Evolutionary conservation across 2,329 filamentous ascomycete genomes (phyloP).

Genomic region (Ceratocystis alfenasii): DNA sequence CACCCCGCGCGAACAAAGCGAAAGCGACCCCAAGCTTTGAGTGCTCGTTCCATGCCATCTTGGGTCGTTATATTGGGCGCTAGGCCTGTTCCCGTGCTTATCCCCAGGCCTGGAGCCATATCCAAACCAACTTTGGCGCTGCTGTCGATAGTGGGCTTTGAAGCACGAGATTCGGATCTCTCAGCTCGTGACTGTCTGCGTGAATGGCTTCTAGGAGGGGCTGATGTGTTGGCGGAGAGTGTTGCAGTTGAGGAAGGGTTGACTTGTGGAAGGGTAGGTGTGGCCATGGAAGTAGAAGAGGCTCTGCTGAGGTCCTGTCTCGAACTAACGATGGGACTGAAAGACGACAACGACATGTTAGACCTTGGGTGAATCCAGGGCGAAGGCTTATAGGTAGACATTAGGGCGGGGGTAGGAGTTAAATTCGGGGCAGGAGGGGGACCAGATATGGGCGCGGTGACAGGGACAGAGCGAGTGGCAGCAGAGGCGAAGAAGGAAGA

Average conservation of each 20-base stretch:
- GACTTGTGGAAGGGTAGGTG: slow-evolving; percentile 7
- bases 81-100: slow-evolving; percentile 32
- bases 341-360: slow-evolving; percentile 70
- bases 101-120: not conserved
- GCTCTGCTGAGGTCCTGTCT: slow-evolving; percentile 21
- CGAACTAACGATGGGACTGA: slow-evolving; percentile 29
- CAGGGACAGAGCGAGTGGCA: not conserved
- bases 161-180: not conserved
- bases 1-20: slow-evolving; percentile 93
- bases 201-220: slow-evolving; percentile 8
- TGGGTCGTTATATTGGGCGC: slow-evolving; percentile 26
- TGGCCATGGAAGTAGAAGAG: slow-evolving; percentile 13
- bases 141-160: slow-evolving; percentile 27
- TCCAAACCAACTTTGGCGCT: slow-evolving; percentile 24
- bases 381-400: not conserved
- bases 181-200: slow-evolving; percentile 15
- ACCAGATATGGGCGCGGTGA: not conserved
- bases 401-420: not conserved
- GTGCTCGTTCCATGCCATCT: slow-evolving; percentile 40
- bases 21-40: slow-evolving; percentile 82
- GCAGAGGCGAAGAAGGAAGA: not conserved
- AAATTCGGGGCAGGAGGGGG: not conserved
- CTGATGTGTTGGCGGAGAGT: not conserved
- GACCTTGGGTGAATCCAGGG: slow-evolving; percentile 59
- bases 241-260: slow-evolving; percentile 7